Evolutionary conservation across 176 grass and related monocot genomes (phyloP).

Genomic region (Avena insularis): DNA sequence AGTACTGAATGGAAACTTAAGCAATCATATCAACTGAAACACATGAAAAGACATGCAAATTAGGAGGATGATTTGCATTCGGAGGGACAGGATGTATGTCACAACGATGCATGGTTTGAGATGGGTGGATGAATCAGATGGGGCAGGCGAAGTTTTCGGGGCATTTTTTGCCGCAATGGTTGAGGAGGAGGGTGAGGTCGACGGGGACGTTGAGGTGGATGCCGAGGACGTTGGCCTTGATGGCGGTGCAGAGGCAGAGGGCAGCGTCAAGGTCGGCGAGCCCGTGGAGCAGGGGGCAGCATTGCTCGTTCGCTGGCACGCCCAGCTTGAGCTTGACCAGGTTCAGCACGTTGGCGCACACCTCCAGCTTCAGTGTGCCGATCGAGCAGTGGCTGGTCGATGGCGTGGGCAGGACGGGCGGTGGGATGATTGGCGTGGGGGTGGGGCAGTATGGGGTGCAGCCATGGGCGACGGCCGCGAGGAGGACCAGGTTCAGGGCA

Average conservation of each 20-base stretch:
- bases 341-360: conserved; percentile 49
- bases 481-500: conserved; percentile 30
- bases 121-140: neutral
- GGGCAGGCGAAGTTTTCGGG: neutral
- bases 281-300: conserved; percentile 26
- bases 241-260: conserved; percentile 4
- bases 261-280: neutral
- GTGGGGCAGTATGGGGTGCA: conserved; percentile 25
- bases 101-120: too few species aligned
- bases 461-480: conserved; percentile 28
- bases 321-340: conserved; percentile 34
- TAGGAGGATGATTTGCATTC: neutral
- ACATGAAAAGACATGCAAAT: neutral
- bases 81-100: too few species aligned
- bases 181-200: conserved; percentile 1
- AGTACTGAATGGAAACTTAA: too few species aligned
- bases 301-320: conserved; percentile 40
- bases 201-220: conserved; percentile 30
- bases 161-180: conserved; percentile 15
- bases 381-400: conserved; percentile 28
- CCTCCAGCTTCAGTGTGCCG: conserved; percentile 48
- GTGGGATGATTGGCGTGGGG: neutral
- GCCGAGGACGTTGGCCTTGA: conserved; percentile 43
- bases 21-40: neutral
- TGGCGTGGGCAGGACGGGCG: neutral